These are phyloP conservation scores for Smallanthus sonchifolius DNA, from an alignment of 129 eudicot genomes.

Conservation along the genomic window DNA sequence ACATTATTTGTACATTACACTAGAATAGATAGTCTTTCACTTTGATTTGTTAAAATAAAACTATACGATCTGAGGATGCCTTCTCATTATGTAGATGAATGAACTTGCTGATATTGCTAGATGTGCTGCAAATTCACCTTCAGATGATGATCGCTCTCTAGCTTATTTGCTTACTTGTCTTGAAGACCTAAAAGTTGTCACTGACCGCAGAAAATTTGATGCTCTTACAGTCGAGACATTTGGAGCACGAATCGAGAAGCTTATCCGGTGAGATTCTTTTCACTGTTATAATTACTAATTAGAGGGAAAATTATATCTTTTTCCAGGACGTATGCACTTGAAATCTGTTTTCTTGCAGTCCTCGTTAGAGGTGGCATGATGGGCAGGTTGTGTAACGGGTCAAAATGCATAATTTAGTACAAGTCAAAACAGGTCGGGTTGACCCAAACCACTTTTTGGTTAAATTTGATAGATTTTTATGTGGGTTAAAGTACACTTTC, in stretches of 20 bases:
- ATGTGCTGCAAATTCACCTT: slow-evolving; percentile 75
- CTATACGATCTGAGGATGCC: not conserved
- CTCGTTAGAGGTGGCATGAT: not conserved
- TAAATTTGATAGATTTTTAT: not conserved
- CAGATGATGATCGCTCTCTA: slow-evolving; percentile 74
- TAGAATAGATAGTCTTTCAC: not conserved
- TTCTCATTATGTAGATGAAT: slow-evolving; percentile 56
- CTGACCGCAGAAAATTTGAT: slow-evolving; percentile 77
- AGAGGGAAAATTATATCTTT: not conserved
- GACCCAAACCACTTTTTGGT: not conserved
- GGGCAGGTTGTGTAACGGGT: not conserved
- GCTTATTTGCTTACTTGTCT: slow-evolving; percentile 80
- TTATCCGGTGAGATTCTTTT: slow-evolving; percentile 54
- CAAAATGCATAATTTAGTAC: not conserved
- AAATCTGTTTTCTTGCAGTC: not conserved
- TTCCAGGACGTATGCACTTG: not conserved
- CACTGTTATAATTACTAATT: not conserved
- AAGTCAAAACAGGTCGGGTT: not conserved
- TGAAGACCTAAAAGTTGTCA: slow-evolving; percentile 81
- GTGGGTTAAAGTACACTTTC: not conserved
- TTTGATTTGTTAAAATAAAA: slow-evolving; percentile 2
- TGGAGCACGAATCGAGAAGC: slow-evolving; percentile 94
- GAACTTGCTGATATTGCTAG: slow-evolving; percentile 96
- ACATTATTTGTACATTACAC: not conserved
- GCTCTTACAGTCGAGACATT: slow-evolving; percentile 89